Base-by-base conservation (phyloP, 805 yeast species). In the Candida anglica region DNA sequence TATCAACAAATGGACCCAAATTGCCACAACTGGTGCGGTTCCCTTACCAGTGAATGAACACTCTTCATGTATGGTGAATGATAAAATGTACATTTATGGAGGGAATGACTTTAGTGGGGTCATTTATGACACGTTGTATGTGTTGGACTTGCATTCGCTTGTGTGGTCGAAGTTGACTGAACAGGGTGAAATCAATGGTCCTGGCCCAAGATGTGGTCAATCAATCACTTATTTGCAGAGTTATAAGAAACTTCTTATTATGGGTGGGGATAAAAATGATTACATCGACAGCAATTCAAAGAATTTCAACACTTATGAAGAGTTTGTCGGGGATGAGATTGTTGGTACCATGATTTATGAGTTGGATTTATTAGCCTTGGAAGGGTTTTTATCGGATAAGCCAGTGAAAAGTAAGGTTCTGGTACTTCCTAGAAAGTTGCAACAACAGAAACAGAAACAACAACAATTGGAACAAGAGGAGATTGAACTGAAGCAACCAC, bases 1-100 rank as follows among this genome's bases (percentile, higher is more conserved):
- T 6, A 55, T 60, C 6, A 77, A 77, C 47, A 69, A 71, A 26
- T 93, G 98, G 97, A 64, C 77, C 16, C 75, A 74, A 41, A 63
- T 85, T 24, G 71, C 71, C 33, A 77, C 94, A 23, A 63, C 75
- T n/a, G 94, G 95, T 7, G 63, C 71, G n/a, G 44, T 59, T 9
- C 97, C 96, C 2, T 81, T 84, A 3, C 91, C 97, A 0, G 73
- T 89, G 39, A 94, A 88, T 58, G 96, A 91, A 50, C 99, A 93
- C 57, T 77, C 96, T 3, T 79, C 95, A 10, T 74, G 91, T 9
- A 60, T 88, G 22, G 83, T 81, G 38, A 81, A 80, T 39, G 89
- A 87, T 48, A 69, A 81, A 32, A 70, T 93, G 74, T 84, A 83
- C 49, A 75, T 91, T 10, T 80, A 82, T 52, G 99, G 98, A 25